Evolutionary conservation across 164 flowering plant genomes (phyloP).

Genomic region (Vitis rotundifolia): DNA sequence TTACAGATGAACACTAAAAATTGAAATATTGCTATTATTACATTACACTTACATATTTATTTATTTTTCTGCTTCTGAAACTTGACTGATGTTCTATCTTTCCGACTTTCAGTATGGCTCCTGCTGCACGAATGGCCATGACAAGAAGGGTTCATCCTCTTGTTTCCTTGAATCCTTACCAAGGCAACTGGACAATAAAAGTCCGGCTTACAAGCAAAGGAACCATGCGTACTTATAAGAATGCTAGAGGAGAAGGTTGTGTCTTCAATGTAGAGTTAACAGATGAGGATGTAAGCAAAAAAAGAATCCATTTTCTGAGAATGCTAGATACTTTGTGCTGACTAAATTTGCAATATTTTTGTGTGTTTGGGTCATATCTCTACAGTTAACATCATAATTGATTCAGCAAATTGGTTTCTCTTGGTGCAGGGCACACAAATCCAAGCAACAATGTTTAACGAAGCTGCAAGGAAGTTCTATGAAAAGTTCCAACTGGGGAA

Average conservation of each 20-base stretch:
- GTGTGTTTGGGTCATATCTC: background rate
- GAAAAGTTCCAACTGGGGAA: slow-evolving; percentile 77
- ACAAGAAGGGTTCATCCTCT: slow-evolving; percentile 86
- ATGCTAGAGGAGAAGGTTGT: slow-evolving; percentile 72
- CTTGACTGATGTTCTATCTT: background rate
- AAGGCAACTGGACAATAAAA: slow-evolving; percentile 91
- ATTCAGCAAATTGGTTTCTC: background rate
- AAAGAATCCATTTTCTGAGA: too few relatives aligned
- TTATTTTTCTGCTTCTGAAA: background rate
- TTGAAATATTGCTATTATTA: too few relatives aligned
- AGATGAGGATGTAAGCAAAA: slow-evolving; percentile 81
- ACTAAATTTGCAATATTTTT: slow-evolving; percentile 9
- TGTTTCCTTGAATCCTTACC: slow-evolving; percentile 89
- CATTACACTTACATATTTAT: too few relatives aligned
- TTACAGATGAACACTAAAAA: too few relatives aligned
- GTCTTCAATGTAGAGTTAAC: slow-evolving; percentile 94
- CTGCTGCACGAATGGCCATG: slow-evolving; percentile 87
- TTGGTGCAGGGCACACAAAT: slow-evolving; percentile 86
- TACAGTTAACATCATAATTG: background rate
- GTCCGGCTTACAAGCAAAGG: slow-evolving; percentile 66
- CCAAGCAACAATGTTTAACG: slow-evolving; percentile 97
- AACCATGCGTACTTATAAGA: slow-evolving; percentile 40
- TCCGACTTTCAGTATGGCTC: slow-evolving; percentile 63
- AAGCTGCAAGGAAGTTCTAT: slow-evolving; percentile 83
- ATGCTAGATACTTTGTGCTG: too few relatives aligned